These are phyloP conservation scores for Takakia lepidozioides DNA, from an alignment of 225 moss, liverwort and hornwort genomes.

Conservation along the genomic window DNA sequence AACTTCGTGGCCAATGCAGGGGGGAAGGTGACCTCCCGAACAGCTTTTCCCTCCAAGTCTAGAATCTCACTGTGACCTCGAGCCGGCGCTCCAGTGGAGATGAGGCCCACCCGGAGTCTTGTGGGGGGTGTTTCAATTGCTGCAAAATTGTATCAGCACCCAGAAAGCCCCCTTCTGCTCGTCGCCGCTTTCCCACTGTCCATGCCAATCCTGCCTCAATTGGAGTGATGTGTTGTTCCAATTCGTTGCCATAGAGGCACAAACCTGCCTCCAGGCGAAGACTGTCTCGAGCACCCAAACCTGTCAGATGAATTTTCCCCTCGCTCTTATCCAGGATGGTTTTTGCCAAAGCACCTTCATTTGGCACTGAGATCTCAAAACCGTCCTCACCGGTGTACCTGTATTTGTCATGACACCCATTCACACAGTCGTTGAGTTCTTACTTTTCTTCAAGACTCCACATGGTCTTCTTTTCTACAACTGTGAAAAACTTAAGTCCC, in stretches of 20 bases:
- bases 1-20: no score
- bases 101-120: conserved; percentile 76
- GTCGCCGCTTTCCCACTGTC: conserved; percentile 88
- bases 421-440: no score
- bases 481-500: no score
- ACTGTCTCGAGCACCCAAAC: conserved; percentile 88
- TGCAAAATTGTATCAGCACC: conserved; percentile 76
- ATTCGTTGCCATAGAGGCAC: conserved; percentile 90
- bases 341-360: conserved; percentile 69
- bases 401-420: background rate
- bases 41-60: conserved; percentile 55
- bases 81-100: conserved; percentile 79
- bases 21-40: conserved; percentile 90
- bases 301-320: conserved; percentile 74
- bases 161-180: conserved; percentile 72
- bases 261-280: conserved; percentile 89
- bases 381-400: conserved; percentile 98
- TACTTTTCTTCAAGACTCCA: no score
- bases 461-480: no score
- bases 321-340: conserved; percentile 64
- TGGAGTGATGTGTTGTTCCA: conserved; percentile 86
- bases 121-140: conserved; percentile 75
- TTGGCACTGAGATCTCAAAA: conserved; percentile 84
- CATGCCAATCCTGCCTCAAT: conserved; percentile 87
- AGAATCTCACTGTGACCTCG: conserved; percentile 80